Conservation (phyloP, 305 asterid species). For the Fraxinus albicans region DNA sequence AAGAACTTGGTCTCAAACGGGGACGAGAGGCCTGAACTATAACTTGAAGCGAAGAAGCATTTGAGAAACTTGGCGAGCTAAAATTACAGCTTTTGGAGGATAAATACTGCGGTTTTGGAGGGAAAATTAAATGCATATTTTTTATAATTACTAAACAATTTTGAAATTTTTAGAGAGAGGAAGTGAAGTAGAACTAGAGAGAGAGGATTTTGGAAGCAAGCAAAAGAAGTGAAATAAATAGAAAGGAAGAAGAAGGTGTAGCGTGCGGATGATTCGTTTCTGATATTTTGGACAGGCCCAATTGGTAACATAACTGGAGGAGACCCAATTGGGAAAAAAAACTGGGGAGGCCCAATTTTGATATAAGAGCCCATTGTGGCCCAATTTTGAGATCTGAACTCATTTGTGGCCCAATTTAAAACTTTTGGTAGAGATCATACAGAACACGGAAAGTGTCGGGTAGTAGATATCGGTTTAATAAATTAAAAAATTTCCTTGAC, state of each 20-base stretch:
- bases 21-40: conserved; percentile 24
- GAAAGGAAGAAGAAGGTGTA: background rate
- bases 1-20: conserved; percentile 20
- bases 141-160: background rate
- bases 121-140: conserved; percentile 57
- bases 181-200: background rate
- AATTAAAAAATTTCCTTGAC: background rate
- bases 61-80: conserved; percentile 27
- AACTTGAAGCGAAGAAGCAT: conserved; percentile 32
- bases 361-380: too few species aligned
- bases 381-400: background rate
- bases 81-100: conserved; percentile 28
- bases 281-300: background rate
- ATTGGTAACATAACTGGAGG: background rate
- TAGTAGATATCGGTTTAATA: background rate
- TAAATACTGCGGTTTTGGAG: conserved; percentile 38
- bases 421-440: background rate
- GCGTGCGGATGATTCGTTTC: background rate
- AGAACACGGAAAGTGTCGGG: background rate
- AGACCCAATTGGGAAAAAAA: background rate
- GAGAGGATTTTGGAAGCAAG: background rate
- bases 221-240: background rate
- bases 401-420: background rate
- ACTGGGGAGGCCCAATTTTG: background rate
- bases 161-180: background rate